Evolutionary conservation across 441 rosid genomes (phyloP), one percentile per base, ranked within the genome.

Genomic region (Bocquillonia castaneifolia): DNA sequence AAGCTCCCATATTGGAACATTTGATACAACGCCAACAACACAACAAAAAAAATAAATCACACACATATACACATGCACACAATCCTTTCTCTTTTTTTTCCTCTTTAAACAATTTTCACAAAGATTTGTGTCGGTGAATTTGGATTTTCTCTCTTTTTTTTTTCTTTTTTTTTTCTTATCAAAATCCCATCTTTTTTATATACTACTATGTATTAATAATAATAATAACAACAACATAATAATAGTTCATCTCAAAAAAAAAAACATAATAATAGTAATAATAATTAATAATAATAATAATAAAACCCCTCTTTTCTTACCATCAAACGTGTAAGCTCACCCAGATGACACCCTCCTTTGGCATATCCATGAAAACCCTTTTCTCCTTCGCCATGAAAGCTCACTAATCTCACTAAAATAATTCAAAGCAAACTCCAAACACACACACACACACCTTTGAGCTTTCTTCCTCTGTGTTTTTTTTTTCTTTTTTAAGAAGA

Each of bases 81-180:
- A 1, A 9, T 40, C 13, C 13, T 40, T 40, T 40, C 12, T 15
- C 10, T 39, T 42, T 42, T 13, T 42, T 36, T 36, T 44, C 37
- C 65, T n/a, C 40, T 69, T 42, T n/a, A 56, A 59, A 72, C 72
- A 62, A 48, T 66, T 66, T 56, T 58, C 73, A 42, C 60, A 39
- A 45, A 66, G 64, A 72, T 70, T 72, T 75, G 67, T 82, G 88
- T 84, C 85, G 86, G 88, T 82, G 85, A 77, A 58, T 78, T 79
- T 73, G 77, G 78, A 79, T 75, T 79, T 74, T 74, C 63, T 71
- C 37, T 10, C 56, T 26, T 12, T 60, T 53, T 10, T 13, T 23
- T 58, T 25, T 10, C 4, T 13, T 29, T 13, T 12, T 12, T 17
- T 0, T 26, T 0, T 10, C 10, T 13, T 2, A 23, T 8, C 1